Evolutionary conservation across 768 basidiomycete genomes (phyloP).

Genomic region (Coprinellus aureogranulatus): DNA sequence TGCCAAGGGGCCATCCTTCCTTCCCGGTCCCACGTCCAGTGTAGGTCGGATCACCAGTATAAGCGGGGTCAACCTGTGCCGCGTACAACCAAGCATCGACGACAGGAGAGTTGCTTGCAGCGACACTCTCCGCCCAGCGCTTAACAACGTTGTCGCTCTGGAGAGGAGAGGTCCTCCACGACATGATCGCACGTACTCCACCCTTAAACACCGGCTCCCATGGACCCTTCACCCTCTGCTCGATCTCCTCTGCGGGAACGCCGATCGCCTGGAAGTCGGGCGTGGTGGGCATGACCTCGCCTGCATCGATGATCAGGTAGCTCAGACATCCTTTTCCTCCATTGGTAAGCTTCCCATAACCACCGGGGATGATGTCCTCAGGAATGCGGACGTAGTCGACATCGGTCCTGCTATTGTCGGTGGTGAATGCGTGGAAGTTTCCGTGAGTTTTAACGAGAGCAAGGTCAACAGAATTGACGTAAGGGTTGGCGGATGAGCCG

Average conservation of each 20-base stretch:
- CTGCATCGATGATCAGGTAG: constrained; percentile 9
- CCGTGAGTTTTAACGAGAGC: constrained; percentile 9
- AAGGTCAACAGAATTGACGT: constrained; percentile 7
- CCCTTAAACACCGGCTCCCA: constrained; percentile 8
- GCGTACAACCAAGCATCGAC: constrained; percentile 3
- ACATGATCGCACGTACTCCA: constrained; percentile 4
- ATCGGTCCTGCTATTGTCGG: neutral
- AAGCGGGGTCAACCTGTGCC: neutral
- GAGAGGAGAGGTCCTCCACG: constrained; percentile 3
- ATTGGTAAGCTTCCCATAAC: neutral
- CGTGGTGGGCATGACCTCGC: constrained; percentile 5
- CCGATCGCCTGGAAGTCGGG: neutral
- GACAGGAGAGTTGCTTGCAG: neutral
- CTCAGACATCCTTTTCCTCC: neutral
- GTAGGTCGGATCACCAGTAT: neutral
- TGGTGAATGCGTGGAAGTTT: constrained; percentile 2
- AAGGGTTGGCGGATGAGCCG: constrained; percentile 1
- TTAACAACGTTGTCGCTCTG: neutral
- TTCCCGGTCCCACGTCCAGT: too few species aligned
- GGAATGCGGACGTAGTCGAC: constrained; percentile 3
- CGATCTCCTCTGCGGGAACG: neutral
- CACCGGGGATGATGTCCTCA: neutral
- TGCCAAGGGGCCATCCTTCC: neutral
- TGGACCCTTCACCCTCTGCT: neutral
- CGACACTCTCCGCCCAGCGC: neutral